Conservation (phyloP, 202 grass and related monocot species). For the Brachypodium distachyon region DNA sequence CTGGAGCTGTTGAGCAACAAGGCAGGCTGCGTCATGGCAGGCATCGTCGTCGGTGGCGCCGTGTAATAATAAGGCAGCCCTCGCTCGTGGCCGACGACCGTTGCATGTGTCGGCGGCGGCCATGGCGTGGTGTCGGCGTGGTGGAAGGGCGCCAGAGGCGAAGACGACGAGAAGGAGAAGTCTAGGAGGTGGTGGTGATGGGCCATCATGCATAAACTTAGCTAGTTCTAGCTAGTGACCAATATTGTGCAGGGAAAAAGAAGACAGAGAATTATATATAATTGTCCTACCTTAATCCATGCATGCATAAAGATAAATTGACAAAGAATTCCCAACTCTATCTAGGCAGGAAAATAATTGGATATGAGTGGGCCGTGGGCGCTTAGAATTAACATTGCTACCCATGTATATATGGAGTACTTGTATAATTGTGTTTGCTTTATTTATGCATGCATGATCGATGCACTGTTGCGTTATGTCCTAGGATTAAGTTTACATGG, state of each 20-base stretch:
- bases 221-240: no score
- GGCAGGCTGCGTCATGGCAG: background rate
- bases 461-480: background rate
- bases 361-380: no score
- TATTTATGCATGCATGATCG: background rate
- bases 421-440: background rate
- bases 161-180: constrained; percentile 20
- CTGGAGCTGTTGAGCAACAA: constrained; percentile 45
- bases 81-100: background rate
- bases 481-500: constrained; percentile 1
- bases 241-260: no score
- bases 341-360: no score
- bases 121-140: background rate
- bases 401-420: no score
- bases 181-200: constrained; percentile 24
- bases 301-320: no score
- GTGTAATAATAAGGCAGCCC: background rate
- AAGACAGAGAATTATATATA: no score
- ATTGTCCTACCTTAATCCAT: no score
- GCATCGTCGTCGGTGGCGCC: background rate
- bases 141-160: background rate
- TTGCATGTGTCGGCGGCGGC: no score
- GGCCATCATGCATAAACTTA: constrained; percentile 33
- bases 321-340: no score
- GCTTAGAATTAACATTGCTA: no score